Conservation (phyloP, 2,329 filamentous ascomycete genomes). For the Trichoderma sp. region DNA sequence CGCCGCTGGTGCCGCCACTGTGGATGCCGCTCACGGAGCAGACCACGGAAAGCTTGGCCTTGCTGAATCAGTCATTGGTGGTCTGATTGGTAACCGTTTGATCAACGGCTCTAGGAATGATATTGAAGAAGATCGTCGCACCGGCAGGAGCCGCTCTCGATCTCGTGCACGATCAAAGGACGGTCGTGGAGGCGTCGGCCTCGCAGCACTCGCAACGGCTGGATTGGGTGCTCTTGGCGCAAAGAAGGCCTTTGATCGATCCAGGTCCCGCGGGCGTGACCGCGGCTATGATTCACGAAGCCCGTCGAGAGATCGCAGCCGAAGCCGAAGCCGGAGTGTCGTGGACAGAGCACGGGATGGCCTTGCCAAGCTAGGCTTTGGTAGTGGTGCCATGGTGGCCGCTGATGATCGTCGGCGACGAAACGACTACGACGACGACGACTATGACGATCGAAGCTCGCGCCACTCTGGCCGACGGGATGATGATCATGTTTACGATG, state of each 20-base stretch:
- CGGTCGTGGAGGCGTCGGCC: constrained; percentile 50
- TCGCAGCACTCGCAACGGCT: constrained; percentile 65
- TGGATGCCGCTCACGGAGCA: constrained; percentile 74
- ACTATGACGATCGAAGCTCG: constrained; percentile 47
- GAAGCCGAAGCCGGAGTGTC: constrained; percentile 65
- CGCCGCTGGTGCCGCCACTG: constrained; percentile 79
- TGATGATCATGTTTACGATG: constrained; percentile 48
- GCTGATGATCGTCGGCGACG: constrained; percentile 44
- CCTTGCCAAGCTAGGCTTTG: constrained; percentile 63
- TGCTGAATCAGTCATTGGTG: constrained; percentile 83
- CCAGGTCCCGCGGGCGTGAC: constrained; percentile 53
- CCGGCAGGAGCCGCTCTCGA: constrained; percentile 68
- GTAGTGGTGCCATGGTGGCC: constrained; percentile 45
- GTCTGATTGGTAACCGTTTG: constrained; percentile 80
- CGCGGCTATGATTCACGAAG: constrained; percentile 46
- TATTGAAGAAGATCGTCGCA: constrained; percentile 61
- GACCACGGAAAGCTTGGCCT: constrained; percentile 82
- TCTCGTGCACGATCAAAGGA: constrained; percentile 62
- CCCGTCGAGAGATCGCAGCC: constrained; percentile 50
- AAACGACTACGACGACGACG: constrained; percentile 42
- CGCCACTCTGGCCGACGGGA: constrained; percentile 43
- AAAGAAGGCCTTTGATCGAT: constrained; percentile 61
- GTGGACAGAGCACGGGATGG: constrained; percentile 63
- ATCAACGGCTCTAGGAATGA: constrained; percentile 75
- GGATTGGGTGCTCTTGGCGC: constrained; percentile 62